Evolutionary conservation across 805 yeast species (phyloP), one percentile per base, ranked within the genome.

Genomic region (Limtongozyma cylindracea): DNA sequence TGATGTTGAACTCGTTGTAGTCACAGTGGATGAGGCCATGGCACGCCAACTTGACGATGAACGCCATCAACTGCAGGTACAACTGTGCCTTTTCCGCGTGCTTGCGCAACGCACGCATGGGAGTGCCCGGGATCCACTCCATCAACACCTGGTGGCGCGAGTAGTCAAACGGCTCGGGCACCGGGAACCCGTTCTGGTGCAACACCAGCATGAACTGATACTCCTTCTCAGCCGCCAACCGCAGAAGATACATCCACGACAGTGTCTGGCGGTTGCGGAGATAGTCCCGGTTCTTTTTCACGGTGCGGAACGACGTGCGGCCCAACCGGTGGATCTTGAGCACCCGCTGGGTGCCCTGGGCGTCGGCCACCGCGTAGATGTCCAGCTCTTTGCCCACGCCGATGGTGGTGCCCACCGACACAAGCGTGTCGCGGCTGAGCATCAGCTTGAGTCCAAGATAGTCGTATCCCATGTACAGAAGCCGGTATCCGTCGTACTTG

Each of bases 321-420:
- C 99, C 99, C 27, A 88, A 53, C 31, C 98, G 60, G 45, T 82
- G 95, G 18, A 88, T 71, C 43, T 88, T 88, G 38, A 88, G 47
- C 10, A 82, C 93, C 33, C 62, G 60, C 23, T 63, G 60, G 11
- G 29, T 30, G 1, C 84, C 88, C 11, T 57, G 38, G 8, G 56
- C 49, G 35, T 72, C 82, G 25, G 70, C 66, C 1, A 74, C 82
- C 8, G 82, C 59, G 42, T 72, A 78, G 35, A 88, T 82, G 48
- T 88, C 98, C 3, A 95, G 80, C 45, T 88, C 98, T 39, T 88
- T 88, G 35, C 98, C 98, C 23, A 88, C 93, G 27, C 96, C 98
- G 32, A 84, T 80, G 7, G 72, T 74, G 20, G 69, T 56, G 10
- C 93, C 95, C 10, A 84, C 61, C 2, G 84, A 70, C 34, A 68